Evolutionary conservation across 2,329 filamentous ascomycete genomes (phyloP).

Genomic region (Rhexocercosporidium sp.): DNA sequence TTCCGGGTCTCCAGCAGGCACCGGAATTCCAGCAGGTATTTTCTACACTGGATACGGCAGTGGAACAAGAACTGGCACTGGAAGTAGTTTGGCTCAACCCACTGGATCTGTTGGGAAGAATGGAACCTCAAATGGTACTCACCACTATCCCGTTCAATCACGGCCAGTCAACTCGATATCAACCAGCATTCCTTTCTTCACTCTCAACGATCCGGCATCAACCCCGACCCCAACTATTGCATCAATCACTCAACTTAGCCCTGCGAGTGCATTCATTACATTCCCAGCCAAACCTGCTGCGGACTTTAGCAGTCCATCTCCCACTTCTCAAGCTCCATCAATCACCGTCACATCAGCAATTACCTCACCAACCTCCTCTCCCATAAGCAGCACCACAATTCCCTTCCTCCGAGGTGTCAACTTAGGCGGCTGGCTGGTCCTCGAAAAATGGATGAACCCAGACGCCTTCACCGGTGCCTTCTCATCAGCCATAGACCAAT

Average conservation of each 20-base stretch:
- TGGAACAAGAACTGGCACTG: slow-evolving; percentile 22
- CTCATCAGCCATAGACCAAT: slow-evolving; percentile 45
- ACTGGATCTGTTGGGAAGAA: slow-evolving; percentile 20
- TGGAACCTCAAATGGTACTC: slow-evolving; percentile 2
- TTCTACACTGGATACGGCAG: slow-evolving; percentile 18
- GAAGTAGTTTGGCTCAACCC: slow-evolving; percentile 20
- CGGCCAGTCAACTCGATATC: background rate
- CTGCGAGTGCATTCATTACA: background rate
- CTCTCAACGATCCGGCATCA: slow-evolving; percentile 14
- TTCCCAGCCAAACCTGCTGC: slow-evolving; percentile 1
- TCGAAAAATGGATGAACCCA: slow-evolving; percentile 50
- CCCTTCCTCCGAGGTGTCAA: slow-evolving; percentile 46
- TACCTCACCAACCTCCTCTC: background rate
- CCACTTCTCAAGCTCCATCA: background rate
- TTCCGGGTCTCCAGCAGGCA: slow-evolving; percentile 15
- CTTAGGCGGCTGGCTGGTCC: slow-evolving; percentile 43
- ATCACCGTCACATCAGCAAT: background rate
- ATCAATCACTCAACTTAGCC: background rate
- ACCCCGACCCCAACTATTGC: background rate
- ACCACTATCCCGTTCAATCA: background rate
- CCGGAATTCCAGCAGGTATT: slow-evolving; percentile 20
- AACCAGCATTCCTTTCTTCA: slow-evolving; percentile 16
- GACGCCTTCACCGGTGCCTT: slow-evolving; percentile 42
- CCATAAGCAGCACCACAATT: slow-evolving; percentile 11
- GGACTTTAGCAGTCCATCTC: background rate